A percentile compares a stretch with the other conserved stretches of the same genome.
Conservation (phyloP, 2,329 filamentous ascomycete species). For the Dendryphion nanum region DNA sequence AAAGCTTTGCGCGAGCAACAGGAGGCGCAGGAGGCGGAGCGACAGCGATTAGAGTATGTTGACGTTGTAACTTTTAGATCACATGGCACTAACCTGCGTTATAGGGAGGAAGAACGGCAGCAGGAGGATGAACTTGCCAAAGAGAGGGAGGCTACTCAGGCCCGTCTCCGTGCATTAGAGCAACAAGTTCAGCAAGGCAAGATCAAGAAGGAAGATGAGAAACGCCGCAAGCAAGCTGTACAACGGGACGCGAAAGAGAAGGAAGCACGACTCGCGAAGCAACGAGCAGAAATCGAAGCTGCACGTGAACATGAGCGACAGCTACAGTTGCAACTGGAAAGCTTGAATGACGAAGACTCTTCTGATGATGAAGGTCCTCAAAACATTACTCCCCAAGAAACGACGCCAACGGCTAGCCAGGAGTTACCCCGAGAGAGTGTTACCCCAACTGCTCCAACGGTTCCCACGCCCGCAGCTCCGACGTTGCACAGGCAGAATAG, state of each 20-base stretch:
- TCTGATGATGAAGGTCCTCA: conserved; percentile 79
- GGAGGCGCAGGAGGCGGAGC: conserved; percentile 71
- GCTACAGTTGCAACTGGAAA: conserved; percentile 82
- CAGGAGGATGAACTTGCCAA: conserved; percentile 79
- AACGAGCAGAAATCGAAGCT: conserved; percentile 87
- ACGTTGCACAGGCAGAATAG: conserved; percentile 31
- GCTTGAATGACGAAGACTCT: conserved; percentile 63
- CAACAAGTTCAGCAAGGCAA: conserved; percentile 93
- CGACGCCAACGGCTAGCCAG: conserved; percentile 58
- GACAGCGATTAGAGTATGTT: conserved; percentile 79
- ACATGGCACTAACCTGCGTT: conserved; percentile 25
- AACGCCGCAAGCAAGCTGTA: conserved; percentile 85
- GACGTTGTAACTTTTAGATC: background rate
- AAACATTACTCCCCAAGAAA: conserved; percentile 64
- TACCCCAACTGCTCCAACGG: conserved; percentile 49
- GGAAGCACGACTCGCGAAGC: conserved; percentile 77
- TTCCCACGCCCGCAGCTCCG: conserved; percentile 28
- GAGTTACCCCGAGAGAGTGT: conserved; percentile 51
- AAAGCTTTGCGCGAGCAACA: conserved; percentile 66
- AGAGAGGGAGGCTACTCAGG: conserved; percentile 77
- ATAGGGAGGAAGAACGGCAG: conserved; percentile 68
- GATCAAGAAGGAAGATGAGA: conserved; percentile 94
- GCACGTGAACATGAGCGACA: conserved; percentile 88
- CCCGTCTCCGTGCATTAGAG: conserved; percentile 83
- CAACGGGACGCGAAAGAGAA: conserved; percentile 84